These are phyloP conservation scores for Hysterium pulicare DNA, from an alignment of 2,329 filamentous ascomycete species.

Conservation along the genomic window DNA sequence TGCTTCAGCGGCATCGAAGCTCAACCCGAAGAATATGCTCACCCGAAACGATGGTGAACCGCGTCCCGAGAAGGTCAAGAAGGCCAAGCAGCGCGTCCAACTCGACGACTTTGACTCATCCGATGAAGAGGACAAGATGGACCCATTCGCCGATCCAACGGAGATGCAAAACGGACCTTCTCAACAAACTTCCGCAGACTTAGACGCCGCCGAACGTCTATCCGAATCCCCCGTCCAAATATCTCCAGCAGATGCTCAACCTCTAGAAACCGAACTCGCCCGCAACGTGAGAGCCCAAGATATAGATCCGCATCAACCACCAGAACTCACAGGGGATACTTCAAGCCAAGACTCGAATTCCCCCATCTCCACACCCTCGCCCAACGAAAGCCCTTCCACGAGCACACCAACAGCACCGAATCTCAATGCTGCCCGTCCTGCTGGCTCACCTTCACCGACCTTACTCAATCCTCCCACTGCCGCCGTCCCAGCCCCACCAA, in stretches of 20 bases:
- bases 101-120: slow-evolving; percentile 68
- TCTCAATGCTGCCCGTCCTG: slow-evolving; percentile 15
- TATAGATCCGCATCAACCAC: slow-evolving; percentile 47
- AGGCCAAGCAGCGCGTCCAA: slow-evolving; percentile 61
- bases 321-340: slow-evolving; percentile 66
- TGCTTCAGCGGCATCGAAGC: slow-evolving; percentile 14
- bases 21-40: slow-evolving; percentile 35
- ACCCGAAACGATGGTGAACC: slow-evolving; percentile 43
- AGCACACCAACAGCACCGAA: slow-evolving; percentile 22
- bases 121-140: slow-evolving; percentile 42
- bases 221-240: slow-evolving; percentile 69
- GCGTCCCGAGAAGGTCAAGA: slow-evolving; percentile 56
- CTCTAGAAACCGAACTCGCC: slow-evolving; percentile 18
- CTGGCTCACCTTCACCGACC: slow-evolving; percentile 21
- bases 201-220: slow-evolving; percentile 34
- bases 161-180: slow-evolving; percentile 29
- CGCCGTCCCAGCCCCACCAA: slow-evolving; percentile 21
- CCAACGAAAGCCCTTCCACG: slow-evolving; percentile 29
- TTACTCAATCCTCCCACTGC: slow-evolving; percentile 16
- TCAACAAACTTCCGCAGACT: slow-evolving; percentile 10
- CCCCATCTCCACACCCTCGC: slow-evolving; percentile 33
- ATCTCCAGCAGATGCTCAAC: slow-evolving; percentile 53
- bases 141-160: slow-evolving; percentile 41
- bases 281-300: slow-evolving; percentile 6
- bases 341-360: slow-evolving; percentile 61